Evolutionary conservation across 208 protist genomes (phyloP), one percentile per base, ranked within the genome.

Genomic region (Acanthamoeba culbertsoni): DNA sequence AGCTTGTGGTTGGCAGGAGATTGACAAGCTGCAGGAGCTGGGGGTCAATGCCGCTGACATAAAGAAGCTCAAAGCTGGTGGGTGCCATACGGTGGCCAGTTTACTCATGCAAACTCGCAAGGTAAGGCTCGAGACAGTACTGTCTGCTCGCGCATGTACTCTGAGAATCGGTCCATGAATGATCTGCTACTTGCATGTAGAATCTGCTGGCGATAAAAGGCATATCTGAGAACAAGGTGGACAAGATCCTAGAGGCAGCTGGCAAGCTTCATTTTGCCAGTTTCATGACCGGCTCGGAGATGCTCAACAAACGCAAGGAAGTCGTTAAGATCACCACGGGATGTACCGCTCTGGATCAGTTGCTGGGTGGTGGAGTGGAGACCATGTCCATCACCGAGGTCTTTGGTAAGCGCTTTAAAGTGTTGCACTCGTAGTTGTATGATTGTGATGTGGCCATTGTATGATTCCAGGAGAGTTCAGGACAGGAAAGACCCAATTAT

Each of bases 401-500:
- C 6, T 98, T 98, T 94, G 98, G 97, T 53, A 97, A 98, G 89
- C 97, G 95, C 77, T 12, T 6, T 31, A 57, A n/a, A 91, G 63
- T 2, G 42, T 59, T 40, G 35, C 6, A 5, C 92, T 96, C 40
- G 79, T 51, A 53, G 79, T 96, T 91, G 62, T 95, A 6, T 57
- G 43, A 26, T 57, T 2, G 75, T 55, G 28, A n/a, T n/a, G n/a
- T n/a, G n/a, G n/a, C n/a, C n/a, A n/a, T n/a, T n/a, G n/a, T n/a
- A n/a, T n/a, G 37, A 8, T 48, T 23, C 0, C 55, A 90, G 82
- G 96, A 4, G 95, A 97, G 88, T 97, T 97, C 84, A 96, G 99
- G 55, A 99, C 98, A n/a, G 99, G 99, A 55, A 99, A 99, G 94
- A 99, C 99, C 14, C 98, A 99, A 96, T 97, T 99, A 18, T 99